Evolutionary conservation across 805 yeast genomes (phyloP).

Genomic region (Lipomyces yamanashiensis): DNA sequence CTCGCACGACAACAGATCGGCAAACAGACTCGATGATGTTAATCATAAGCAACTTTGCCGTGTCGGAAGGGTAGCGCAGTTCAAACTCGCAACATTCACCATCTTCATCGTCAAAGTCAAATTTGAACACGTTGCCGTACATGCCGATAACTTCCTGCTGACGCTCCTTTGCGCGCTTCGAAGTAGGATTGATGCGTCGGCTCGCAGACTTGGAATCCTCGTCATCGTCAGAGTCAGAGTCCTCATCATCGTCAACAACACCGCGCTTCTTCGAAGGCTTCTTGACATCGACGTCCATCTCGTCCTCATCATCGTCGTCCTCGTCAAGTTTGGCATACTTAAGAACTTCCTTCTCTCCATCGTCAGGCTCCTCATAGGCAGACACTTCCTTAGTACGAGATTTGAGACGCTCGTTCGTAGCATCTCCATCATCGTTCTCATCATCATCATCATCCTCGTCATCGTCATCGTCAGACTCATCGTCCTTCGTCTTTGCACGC

Average conservation of each 20-base stretch:
- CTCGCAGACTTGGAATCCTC: conserved; percentile 53
- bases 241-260: conserved; percentile 39
- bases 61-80: conserved; percentile 78
- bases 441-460: conserved; percentile 49
- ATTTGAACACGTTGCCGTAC: conserved; percentile 74
- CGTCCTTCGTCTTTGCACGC: conserved; percentile 48
- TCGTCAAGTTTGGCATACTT: conserved; percentile 78
- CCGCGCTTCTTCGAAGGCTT: conserved; percentile 17
- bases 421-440: conserved; percentile 66
- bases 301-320: conserved; percentile 53
- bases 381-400: conserved; percentile 80
- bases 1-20: conserved; percentile 87
- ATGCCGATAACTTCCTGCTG: conserved; percentile 78
- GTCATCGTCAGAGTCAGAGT: conserved; percentile 50
- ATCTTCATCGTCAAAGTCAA: conserved; percentile 83
- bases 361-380: conserved; percentile 94
- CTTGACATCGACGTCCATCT: conserved; percentile 43
- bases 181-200: conserved; percentile 34
- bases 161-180: conserved; percentile 76
- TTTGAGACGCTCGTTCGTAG: conserved; percentile 62
- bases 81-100: conserved; percentile 95
- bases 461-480: conserved; percentile 43
- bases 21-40: conserved; percentile 93
- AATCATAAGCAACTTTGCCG: conserved; percentile 95
- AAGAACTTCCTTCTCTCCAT: conserved; percentile 90